These are phyloP conservation scores for Picea glauca DNA, from an alignment of 75 land plant species.

Conservation along the genomic window DNA sequence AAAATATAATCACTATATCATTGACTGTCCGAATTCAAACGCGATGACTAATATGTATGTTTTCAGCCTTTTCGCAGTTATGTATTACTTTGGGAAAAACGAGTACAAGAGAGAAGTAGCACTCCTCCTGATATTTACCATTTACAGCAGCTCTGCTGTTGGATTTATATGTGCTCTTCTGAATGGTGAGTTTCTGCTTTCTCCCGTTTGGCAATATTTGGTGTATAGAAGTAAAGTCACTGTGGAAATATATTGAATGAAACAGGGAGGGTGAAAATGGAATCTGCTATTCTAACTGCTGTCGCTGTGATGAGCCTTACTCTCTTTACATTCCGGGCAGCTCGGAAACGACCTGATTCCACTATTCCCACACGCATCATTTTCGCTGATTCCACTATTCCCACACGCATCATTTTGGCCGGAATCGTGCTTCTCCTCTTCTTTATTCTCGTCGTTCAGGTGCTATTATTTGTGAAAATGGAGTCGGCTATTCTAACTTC, in stretches of 20 bases:
- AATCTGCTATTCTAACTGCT: constrained; percentile 39
- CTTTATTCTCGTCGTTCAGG: constrained; percentile 61
- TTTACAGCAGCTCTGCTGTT: constrained; percentile 8
- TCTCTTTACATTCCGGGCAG: constrained; percentile 59
- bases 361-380: constrained; percentile 55
- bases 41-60: too few species aligned
- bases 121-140: constrained; percentile 10
- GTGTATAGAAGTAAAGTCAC: too few species aligned
- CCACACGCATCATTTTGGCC: constrained; percentile 55
- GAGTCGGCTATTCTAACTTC: too few species aligned
- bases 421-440: constrained; percentile 37
- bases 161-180: not conserved
- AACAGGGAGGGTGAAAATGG: constrained; percentile 47
- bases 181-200: not conserved
- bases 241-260: too few species aligned
- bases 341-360: constrained; percentile 40
- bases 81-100: not conserved
- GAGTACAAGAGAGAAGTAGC: constrained; percentile 12
- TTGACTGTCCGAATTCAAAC: too few species aligned
- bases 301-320: constrained; percentile 41
- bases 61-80: constrained; percentile 10
- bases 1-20: too few species aligned
- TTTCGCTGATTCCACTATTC: constrained; percentile 52
- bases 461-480: not conserved
- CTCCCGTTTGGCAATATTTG: too few species aligned